Evolutionary conservation across 2,329 filamentous ascomycete species (phyloP).

Genomic region (Sporothrix mexicana): DNA sequence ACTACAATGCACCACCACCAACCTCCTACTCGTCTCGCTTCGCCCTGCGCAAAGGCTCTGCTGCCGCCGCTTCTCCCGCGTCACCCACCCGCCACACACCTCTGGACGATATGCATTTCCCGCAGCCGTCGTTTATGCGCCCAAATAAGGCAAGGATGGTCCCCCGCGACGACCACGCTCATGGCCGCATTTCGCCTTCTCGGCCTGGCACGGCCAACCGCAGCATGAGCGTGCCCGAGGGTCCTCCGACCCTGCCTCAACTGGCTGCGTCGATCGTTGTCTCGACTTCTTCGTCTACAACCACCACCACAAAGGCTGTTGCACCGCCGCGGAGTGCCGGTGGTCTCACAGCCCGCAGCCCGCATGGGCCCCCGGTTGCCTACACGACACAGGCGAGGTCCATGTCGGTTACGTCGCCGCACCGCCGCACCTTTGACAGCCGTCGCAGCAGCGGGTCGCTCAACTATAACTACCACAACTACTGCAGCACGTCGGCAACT

Average conservation of each 20-base stretch:
- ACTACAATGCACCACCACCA: slow-evolving; percentile 6
- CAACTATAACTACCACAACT: slow-evolving; percentile 30
- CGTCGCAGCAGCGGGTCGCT: slow-evolving; percentile 29
- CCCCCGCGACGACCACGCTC: slow-evolving; percentile 57
- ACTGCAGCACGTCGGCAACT: slow-evolving; percentile 25
- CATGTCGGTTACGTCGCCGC: slow-evolving; percentile 23
- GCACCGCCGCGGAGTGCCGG: slow-evolving; percentile 12
- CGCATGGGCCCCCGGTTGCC: slow-evolving; percentile 11
- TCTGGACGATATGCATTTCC: slow-evolving; percentile 47
- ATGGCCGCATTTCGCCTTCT: slow-evolving; percentile 22
- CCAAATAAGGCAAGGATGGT: slow-evolving; percentile 62
- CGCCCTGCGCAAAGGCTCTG: slow-evolving; percentile 24
- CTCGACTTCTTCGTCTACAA: neutral
- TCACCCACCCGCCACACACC: slow-evolving; percentile 36
- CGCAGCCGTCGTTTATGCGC: slow-evolving; percentile 61
- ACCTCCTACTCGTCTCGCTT: slow-evolving; percentile 37
- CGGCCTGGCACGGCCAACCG: slow-evolving; percentile 23
- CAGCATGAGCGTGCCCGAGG: slow-evolving; percentile 27
- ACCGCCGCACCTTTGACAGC: slow-evolving; percentile 25
- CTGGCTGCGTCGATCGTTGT: neutral
- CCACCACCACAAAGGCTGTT: neutral
- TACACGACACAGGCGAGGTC: slow-evolving; percentile 21
- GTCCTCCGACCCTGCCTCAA: neutral
- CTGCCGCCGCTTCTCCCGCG: slow-evolving; percentile 38
- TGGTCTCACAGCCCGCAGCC: slow-evolving; percentile 17